A percentile compares a stretch with the other conserved stretches of the same genome.
Conservation (phyloP, 768 basidiomycete genomes). For the Saitozyma sp. region DNA sequence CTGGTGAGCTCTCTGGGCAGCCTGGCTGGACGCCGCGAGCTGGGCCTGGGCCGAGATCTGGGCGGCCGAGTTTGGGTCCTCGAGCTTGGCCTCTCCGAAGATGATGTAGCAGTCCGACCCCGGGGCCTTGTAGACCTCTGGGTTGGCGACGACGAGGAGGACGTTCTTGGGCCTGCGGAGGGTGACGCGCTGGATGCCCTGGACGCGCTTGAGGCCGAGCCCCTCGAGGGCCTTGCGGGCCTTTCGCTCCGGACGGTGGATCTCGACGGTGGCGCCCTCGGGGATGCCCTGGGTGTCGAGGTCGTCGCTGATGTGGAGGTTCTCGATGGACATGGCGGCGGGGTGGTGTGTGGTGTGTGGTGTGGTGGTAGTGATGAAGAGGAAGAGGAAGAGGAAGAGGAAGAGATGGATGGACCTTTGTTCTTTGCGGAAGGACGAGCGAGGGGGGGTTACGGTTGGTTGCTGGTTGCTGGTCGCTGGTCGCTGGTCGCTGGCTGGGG, state of each 20-base stretch:
- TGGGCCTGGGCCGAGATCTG: conserved; percentile 66
- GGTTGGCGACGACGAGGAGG: conserved; percentile 85
- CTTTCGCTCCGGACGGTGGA: conserved; percentile 91
- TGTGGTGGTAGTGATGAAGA: conserved; percentile 1
- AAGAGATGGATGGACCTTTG: conserved; percentile 1
- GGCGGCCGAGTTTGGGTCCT: conserved; percentile 47
- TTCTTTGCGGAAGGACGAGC: neutral
- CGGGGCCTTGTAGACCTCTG: conserved; percentile 96
- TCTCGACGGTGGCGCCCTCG: conserved; percentile 63
- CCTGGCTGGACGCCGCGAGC: conserved; percentile 58
- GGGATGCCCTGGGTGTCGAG: conserved; percentile 66
- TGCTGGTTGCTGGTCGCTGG: too few relatives aligned
- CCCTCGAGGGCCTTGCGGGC: conserved; percentile 82
- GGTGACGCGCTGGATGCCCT: conserved; percentile 90
- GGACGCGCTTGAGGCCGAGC: conserved; percentile 88
- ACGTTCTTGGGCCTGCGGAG: conserved; percentile 94
- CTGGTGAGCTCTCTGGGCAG: conserved; percentile 56
- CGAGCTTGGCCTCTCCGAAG: conserved; percentile 76
- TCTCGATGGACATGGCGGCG: conserved; percentile 59
- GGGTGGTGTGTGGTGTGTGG: conserved; percentile 54
- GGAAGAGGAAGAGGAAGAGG: conserved; percentile 1
- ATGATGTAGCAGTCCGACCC: conserved; percentile 99
- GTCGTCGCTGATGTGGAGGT: conserved; percentile 59
- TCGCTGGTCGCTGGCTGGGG: too few relatives aligned
- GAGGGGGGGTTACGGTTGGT: conserved; percentile 16